Base-by-base conservation (phyloP, 192 early-diverging fungal species). In the Umbelopsis ramanniana region DNA sequence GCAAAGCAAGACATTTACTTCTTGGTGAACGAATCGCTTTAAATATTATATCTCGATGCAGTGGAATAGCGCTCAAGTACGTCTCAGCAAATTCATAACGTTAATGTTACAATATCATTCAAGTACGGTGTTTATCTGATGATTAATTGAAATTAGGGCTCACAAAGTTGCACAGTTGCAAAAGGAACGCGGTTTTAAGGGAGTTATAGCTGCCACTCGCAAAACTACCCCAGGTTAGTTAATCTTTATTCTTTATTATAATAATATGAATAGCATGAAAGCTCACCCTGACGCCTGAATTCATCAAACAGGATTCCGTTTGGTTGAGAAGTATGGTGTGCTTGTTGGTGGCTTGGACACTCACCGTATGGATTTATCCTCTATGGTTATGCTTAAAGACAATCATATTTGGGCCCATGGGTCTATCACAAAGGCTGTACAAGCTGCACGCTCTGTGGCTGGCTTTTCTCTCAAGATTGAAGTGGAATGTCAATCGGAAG, bases 371-470 rank as follows among this genome's bases (percentile, higher is more conserved):
- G 96, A 98, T 80, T 85, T 99, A 60, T 97, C 95, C 5, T 90
- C 94, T 17, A 97, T 98, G 96, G 93, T 99, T 66, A 99, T 99
- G 97, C 86, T 99, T 57, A 99, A 99, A 82, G 97, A 99, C 84
- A 98, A 99, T 83, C 97, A 99, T 73, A 91, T 99, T 69, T 99
- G 97, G 97, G 43, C 38, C 26, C 40, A 73, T 87, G 93, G 97
- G 0, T 97, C 95, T 0, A 97, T 99, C 73, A 95, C 95, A 23
- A 84, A 86, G n/a, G 96, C 97, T 8, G 93, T 98, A 1, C 69
- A 88, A 52, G 80, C 88, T 29, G 97, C 97, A 3, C 88, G 92
- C 43, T 71, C 77, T 22, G 93, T 93, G 0, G 93, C 93, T 46
- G 96, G 97, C 0, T 97, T 99, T 74, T 87, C 95, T 10, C 81